Percentiles rank a stretch among this genome's conserved stretches.
phyloP scores from a whole-genome alignment of 2,329 filamentous ascomycete genomes.

The Ophiocordyceps camponoti-leonardi region DNA sequence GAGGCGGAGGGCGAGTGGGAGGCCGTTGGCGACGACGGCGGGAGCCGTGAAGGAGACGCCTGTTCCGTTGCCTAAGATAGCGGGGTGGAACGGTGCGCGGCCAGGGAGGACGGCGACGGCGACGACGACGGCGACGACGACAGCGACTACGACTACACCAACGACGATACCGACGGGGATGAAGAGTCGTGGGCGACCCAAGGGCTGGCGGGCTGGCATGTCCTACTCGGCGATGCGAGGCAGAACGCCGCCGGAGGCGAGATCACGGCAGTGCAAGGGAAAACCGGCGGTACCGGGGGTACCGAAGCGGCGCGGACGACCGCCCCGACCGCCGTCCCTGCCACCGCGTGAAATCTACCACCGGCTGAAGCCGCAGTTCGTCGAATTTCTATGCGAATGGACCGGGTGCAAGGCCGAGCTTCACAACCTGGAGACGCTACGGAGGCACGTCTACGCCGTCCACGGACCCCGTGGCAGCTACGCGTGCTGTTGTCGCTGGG shows the following conservation, averaged over 20 bases:
- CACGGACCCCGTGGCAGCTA: constrained; percentile 18
- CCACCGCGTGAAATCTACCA: constrained; percentile 24
- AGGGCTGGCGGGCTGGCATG: constrained; percentile 22
- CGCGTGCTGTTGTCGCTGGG: constrained; percentile 13
- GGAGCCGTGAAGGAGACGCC: constrained; percentile 3
- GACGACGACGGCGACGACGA: background rate
- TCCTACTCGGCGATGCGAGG: constrained; percentile 10
- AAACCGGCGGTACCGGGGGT: constrained; percentile 8
- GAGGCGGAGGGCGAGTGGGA: background rate
- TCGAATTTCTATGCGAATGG: constrained; percentile 45
- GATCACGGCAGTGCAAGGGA: constrained; percentile 10
- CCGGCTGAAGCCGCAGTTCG: constrained; percentile 23
- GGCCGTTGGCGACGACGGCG: constrained; percentile 1
- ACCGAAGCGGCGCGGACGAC: constrained; percentile 24
- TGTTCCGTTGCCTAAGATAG: constrained; percentile 2
- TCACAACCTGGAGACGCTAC: constrained; percentile 43
- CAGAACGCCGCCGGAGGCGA: background rate
- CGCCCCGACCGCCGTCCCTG: constrained; percentile 19
- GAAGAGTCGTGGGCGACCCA: constrained; percentile 24
- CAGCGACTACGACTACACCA: background rate
- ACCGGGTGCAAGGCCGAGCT: constrained; percentile 38
- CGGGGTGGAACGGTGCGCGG: background rate
- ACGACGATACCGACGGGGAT: background rate
- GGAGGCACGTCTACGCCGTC: constrained; percentile 32
- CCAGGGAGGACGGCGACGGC: background rate